phyloP scores from a whole-genome alignment of 1,284 basidiomycete genomes.

The Leccinum pachyderme region DNA sequence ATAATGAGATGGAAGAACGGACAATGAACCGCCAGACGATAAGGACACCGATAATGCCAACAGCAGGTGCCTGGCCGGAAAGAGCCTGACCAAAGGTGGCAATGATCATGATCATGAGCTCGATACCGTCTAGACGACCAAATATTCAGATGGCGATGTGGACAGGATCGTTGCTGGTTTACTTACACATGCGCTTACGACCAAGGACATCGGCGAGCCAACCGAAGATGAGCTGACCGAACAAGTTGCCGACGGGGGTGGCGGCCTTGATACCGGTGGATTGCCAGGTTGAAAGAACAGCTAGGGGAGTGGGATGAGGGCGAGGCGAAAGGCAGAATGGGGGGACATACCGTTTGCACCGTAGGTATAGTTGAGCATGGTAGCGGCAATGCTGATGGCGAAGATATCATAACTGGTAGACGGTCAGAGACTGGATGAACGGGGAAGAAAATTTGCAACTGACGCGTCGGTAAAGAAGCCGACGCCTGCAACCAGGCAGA shows the following conservation, averaged over 20 bases:
- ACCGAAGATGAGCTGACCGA: slow-evolving; percentile 60
- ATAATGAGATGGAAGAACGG: slow-evolving; percentile 19
- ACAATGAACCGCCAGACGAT: slow-evolving; percentile 55
- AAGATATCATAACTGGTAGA: slow-evolving; percentile 63
- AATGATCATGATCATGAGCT: slow-evolving; percentile 56
- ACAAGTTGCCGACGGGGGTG: slow-evolving; percentile 58
- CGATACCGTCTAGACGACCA: slow-evolving; percentile 48
- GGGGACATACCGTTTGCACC: slow-evolving; percentile 33
- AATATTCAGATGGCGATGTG: background rate
- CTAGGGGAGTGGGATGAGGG: slow-evolving; percentile 7
- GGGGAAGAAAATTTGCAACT: slow-evolving; percentile 23
- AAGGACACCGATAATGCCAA: slow-evolving; percentile 58
- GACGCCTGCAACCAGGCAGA: slow-evolving; percentile 71
- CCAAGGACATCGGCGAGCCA: slow-evolving; percentile 55
- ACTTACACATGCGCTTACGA: slow-evolving; percentile 43
- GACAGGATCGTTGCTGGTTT: background rate
- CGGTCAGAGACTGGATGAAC: background rate
- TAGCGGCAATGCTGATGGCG: slow-evolving; percentile 73
- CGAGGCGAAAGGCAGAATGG: background rate
- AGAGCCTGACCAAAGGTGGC: slow-evolving; percentile 49
- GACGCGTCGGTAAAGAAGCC: slow-evolving; percentile 85
- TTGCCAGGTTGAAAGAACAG: slow-evolving; percentile 51
- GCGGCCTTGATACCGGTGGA: slow-evolving; percentile 80
- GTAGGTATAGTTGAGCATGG: slow-evolving; percentile 79
- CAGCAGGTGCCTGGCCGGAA: slow-evolving; percentile 49